phyloP scores from a whole-genome alignment of 2,329 filamentous ascomycete genomes.

The Ilyonectria mors-panacis region DNA sequence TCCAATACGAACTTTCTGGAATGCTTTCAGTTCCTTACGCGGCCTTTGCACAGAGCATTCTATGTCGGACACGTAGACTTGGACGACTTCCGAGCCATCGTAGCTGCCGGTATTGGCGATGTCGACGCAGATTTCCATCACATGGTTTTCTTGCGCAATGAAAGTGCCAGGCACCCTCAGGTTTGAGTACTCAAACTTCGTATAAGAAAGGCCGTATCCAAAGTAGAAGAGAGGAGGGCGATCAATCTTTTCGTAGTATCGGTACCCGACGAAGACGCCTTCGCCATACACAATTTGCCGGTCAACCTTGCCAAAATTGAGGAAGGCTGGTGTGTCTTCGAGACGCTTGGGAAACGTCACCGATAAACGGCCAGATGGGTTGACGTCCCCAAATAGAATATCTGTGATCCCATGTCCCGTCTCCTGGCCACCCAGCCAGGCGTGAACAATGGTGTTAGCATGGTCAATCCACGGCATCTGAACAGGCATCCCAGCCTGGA shows the following conservation, averaged over 20 bases:
- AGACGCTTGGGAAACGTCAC: conserved; percentile 74
- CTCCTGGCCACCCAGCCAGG: conserved; percentile 78
- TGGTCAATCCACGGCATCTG: conserved; percentile 41
- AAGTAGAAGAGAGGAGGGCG: conserved; percentile 76
- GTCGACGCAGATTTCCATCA: conserved; percentile 4
- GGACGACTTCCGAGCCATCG: conserved; percentile 18
- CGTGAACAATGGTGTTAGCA: conserved; percentile 70
- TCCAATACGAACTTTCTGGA: neutral
- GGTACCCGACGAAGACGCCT: conserved; percentile 78
- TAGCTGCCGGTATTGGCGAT: neutral
- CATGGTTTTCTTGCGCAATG: neutral
- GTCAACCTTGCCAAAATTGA: conserved; percentile 80
- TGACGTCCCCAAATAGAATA: conserved; percentile 72
- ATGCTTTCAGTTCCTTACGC: conserved; percentile 9
- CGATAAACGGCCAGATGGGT: conserved; percentile 73
- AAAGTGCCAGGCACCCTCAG: neutral
- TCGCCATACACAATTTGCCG: conserved; percentile 76
- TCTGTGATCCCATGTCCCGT: conserved; percentile 77
- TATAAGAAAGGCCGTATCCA: conserved; percentile 62
- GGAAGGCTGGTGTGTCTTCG: conserved; percentile 76
- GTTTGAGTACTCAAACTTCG: conserved; percentile 66
- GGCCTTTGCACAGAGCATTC: neutral
- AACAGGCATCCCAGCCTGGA: neutral
- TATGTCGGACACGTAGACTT: conserved; percentile 11
- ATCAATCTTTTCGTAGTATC: conserved; percentile 76